Conservation (phyloP, 352 stramenopile genomes). For the Phytopythium boreale region DNA sequence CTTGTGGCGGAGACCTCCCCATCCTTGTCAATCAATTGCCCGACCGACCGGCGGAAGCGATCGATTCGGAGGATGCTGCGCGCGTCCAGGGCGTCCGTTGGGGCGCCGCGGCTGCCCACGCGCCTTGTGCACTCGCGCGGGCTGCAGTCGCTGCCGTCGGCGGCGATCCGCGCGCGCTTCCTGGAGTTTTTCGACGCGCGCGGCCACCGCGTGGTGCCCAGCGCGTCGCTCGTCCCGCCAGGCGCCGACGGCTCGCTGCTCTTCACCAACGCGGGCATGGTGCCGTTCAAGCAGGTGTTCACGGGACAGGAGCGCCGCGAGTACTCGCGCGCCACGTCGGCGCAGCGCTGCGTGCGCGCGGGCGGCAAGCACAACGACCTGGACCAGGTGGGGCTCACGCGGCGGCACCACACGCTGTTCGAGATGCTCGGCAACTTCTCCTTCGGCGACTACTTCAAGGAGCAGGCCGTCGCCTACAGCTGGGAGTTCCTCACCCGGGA, state of each 20-base stretch:
- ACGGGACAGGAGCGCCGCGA: conserved; percentile 62
- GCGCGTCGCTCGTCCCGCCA: conserved; percentile 67
- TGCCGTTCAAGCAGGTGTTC: conserved; percentile 93
- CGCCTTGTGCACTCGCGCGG: conserved; percentile 11
- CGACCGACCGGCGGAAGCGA: neutral
- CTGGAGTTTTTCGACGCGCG: conserved; percentile 68
- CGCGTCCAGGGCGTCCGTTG: conserved; percentile 6
- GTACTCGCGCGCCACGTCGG: conserved; percentile 91
- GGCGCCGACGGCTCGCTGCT: conserved; percentile 92
- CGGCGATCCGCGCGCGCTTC: conserved; percentile 51
- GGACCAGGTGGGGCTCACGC: conserved; percentile 96
- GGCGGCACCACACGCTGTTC: conserved; percentile 98
- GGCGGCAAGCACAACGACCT: conserved; percentile 99
- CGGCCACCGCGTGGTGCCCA: conserved; percentile 59
- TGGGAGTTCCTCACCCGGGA: conserved; percentile 94
- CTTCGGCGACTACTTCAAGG: conserved; percentile 98
- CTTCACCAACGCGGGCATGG: conserved; percentile 98
- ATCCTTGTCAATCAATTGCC: neutral
- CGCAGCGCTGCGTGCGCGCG: conserved; percentile 96
- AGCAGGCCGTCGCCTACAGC: conserved; percentile 92
- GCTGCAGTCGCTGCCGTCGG: conserved; percentile 39
- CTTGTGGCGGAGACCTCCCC: too few species aligned
- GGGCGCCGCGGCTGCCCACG: conserved; percentile 10
- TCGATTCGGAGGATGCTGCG: conserved; percentile 1
- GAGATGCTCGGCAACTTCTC: conserved; percentile 99